Base-by-base conservation (phyloP, 75 land plant species). In the Pinus taeda region DNA sequence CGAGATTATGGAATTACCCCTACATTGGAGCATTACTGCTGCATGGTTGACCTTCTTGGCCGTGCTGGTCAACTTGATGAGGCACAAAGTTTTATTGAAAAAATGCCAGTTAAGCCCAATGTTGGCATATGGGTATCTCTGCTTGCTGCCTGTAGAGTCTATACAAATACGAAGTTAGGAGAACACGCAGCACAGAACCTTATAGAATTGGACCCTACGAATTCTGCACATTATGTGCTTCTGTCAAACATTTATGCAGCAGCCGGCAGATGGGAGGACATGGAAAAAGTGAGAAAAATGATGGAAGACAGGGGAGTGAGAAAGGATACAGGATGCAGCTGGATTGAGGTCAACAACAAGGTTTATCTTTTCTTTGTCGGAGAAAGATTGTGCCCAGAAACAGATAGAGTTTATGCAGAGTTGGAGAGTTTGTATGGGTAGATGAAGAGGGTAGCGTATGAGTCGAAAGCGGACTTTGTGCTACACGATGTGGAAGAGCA, bases 201-300 rank as follows among this genome's bases (percentile, higher is more conserved):
- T 15, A 42, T 81, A 13, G 37, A 20, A n/a, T 49, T 81, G 61
- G 82, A 81, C n/a, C 60, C 57, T 20, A 57, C 15, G 9, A 76
- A 76, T 58, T 78, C 73, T 18, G 78, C 58, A 17, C 72, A 57
- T 29, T 81, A 69, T 67, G 65, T 81, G 21, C 15, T 63, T 18
- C 82, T 90, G 83, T 82, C 89, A 5, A 87, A 87, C 45, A 79
- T 90, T 4, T 90, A 85, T 76, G 83, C 90, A 39, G 73, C 45
- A 57, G 83, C 83, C 30, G 84, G 85, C 1, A 74, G 71, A 11
- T 87, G 90, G 90, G 88, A 85, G 7, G 81, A 69, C 57, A 88
- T 87, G 30, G 77, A 61, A 2, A 82, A 61, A 76, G 74, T 93
- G 36, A 89, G 84, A 78, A 81, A 77, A 42, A 76, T 84, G 58